Evolutionary conservation across 208 protist species (phyloP).

Genomic region (Crithidia brevicula): DNA sequence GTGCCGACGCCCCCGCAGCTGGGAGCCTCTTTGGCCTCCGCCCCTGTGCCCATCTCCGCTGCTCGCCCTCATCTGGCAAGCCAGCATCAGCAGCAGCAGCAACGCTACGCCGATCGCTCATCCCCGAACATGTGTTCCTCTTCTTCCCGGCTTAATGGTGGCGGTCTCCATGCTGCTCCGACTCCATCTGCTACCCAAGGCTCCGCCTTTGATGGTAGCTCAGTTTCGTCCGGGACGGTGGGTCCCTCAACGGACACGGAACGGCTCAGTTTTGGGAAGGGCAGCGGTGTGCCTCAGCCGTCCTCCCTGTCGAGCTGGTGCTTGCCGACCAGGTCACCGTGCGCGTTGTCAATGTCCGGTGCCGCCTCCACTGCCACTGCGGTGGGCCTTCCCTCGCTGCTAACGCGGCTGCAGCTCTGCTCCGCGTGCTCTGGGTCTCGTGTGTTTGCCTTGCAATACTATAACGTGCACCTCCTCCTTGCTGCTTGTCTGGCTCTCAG

Average conservation of each 20-base stretch:
- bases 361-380: background rate
- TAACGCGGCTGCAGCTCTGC: conserved; percentile 22
- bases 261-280: background rate
- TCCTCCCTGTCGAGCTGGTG: conserved; percentile 26
- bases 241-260: conserved; percentile 36
- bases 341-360: background rate
- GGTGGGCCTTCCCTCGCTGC: conserved; percentile 8
- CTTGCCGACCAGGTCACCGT: conserved; percentile 1
- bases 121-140: background rate
- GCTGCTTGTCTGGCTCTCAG: conserved; percentile 45
- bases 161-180: background rate
- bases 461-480: conserved; percentile 46
- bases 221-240: conserved; percentile 23
- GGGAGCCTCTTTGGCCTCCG: conserved; percentile 5
- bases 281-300: background rate
- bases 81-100: background rate
- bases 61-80: background rate
- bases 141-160: no score
- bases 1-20: background rate
- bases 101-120: background rate
- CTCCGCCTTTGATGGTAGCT: conserved; percentile 2
- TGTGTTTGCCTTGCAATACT: conserved; percentile 46
- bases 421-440: conserved; percentile 20
- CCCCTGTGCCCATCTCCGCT: background rate
- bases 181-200: background rate